Conservation (phyloP, 495 filamentous ascomycete genomes). For the Penicillium cinerascens region DNA sequence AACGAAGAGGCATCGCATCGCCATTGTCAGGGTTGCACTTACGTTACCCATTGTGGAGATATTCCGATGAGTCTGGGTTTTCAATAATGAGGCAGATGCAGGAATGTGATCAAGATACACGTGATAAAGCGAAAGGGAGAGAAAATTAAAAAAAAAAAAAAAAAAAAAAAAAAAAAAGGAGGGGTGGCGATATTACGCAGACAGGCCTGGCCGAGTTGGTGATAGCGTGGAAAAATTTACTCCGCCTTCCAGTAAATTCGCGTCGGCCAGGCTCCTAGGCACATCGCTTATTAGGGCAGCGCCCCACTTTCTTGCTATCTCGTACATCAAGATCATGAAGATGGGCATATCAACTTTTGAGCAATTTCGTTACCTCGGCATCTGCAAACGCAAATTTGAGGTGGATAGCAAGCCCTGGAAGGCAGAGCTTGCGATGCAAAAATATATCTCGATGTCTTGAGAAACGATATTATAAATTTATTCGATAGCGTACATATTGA, state of each 20-base stretch:
- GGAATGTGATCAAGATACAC: background rate
- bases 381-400: no score
- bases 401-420: no score
- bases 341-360: no score
- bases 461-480: no score
- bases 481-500: no score
- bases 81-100: background rate
- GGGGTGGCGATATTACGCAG: background rate
- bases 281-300: no score
- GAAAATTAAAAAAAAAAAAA: background rate
- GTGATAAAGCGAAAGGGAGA: background rate
- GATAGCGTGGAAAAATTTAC: background rate
- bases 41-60: slow-evolving; percentile 21
- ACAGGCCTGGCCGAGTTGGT: background rate
- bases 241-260: background rate
- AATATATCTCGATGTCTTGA: no score
- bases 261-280: background rate
- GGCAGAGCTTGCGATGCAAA: no score
- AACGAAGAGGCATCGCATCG: background rate
- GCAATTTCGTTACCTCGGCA: no score
- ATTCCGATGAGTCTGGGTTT: background rate
- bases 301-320: no score
- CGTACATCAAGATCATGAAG: no score
- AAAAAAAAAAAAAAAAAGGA: background rate
- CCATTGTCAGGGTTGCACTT: background rate